Conservation (phyloP, 192 early-diverging fungal species). For the Jimgerdemannia lactiflua region DNA sequence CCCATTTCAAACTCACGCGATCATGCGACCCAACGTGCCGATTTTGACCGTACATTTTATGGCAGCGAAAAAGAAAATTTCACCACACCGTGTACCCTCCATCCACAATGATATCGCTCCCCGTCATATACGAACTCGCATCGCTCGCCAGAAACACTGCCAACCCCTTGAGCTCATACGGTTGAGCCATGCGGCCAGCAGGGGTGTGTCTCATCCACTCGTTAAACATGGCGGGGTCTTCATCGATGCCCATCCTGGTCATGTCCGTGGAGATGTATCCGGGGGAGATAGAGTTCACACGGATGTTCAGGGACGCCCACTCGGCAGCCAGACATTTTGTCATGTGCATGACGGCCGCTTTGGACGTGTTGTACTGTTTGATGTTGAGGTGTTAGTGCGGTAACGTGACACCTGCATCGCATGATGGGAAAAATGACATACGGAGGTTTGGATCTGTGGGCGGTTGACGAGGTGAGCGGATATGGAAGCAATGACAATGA, state of each 20-base stretch:
- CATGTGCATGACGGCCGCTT: conserved; percentile 36
- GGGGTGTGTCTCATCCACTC: conserved; percentile 21
- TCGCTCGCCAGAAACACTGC: conserved; percentile 61
- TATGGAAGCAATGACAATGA: conserved; percentile 29
- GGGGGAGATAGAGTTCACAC: conserved; percentile 35
- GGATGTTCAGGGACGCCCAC: conserved; percentile 36
- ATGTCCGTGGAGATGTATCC: conserved; percentile 38
- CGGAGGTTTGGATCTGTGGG: conserved; percentile 24
- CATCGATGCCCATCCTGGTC: conserved; percentile 13
- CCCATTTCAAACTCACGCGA: no score
- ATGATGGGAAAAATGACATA: conserved; percentile 5
- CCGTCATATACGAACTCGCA: conserved; percentile 58
- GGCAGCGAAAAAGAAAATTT: no score
- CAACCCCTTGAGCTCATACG: conserved; percentile 29
- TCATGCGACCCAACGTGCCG: no score
- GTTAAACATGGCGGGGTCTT: conserved; percentile 14
- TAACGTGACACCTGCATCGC: no score
- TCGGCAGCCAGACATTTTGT: conserved; percentile 42
- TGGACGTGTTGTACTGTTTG: conserved; percentile 36
- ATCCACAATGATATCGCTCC: conserved; percentile 29
- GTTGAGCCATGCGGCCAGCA: conserved; percentile 21
- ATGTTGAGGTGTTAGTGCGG: no score
- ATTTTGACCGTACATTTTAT: no score
- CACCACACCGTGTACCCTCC: conserved; percentile 29
- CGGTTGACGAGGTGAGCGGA: conserved; percentile 27